Percentiles rank a stretch among this genome's conserved stretches.
These are phyloP conservation scores for Aspergillus amoenus DNA, from an alignment of 2,329 filamentous ascomycete species.

Conservation along the genomic window DNA sequence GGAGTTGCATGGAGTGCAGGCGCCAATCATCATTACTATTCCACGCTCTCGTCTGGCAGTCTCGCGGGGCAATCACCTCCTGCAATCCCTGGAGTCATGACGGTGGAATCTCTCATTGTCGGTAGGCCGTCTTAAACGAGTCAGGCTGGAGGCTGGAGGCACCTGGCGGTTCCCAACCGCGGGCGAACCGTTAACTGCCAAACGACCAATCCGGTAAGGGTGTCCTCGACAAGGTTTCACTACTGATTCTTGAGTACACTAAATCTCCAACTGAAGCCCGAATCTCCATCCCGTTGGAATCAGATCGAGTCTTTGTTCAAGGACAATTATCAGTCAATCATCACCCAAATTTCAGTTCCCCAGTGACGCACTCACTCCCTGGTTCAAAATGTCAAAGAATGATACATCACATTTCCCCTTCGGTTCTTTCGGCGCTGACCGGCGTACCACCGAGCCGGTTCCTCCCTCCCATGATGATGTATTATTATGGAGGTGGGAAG, in stretches of 20 bases:
- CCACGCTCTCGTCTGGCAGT: neutral
- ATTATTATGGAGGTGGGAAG: neutral
- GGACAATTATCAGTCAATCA: neutral
- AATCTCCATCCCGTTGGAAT: too few species aligned
- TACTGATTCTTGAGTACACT: neutral
- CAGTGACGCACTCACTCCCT: neutral
- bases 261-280: neutral
- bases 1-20: neutral
- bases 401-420: conserved; percentile 9
- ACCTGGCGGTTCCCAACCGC: neutral
- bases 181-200: conserved; percentile 18
- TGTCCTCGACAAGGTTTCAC: neutral
- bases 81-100: neutral
- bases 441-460: neutral
- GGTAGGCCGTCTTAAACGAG: neutral
- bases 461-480: neutral
- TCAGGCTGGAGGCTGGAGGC: neutral
- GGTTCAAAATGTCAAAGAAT: neutral
- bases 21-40: neutral
- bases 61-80: too few species aligned
- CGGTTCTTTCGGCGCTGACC: neutral
- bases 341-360: neutral
- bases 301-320: neutral
- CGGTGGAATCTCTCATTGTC: neutral
- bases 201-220: conserved; percentile 5